Conservation (phyloP, 2,329 filamentous ascomycete genomes). For the Fusarium sacchari region DNA sequence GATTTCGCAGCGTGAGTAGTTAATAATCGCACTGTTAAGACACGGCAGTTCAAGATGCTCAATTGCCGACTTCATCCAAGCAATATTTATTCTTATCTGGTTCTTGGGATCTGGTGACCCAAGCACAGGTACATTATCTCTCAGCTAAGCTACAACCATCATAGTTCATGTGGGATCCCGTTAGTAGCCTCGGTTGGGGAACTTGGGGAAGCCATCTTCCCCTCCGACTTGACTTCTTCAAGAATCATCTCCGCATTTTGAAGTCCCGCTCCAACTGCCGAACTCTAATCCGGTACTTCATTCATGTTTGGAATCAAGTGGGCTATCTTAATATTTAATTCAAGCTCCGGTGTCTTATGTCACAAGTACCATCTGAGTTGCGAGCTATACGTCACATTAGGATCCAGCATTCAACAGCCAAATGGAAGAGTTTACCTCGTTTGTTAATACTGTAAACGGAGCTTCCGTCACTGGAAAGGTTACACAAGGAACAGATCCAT, state of each 20-base stretch:
- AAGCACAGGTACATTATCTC: neutral
- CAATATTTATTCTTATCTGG: neutral
- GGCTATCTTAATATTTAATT: neutral
- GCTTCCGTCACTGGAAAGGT: neutral
- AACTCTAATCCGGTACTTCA: neutral
- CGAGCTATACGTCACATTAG: too few species aligned
- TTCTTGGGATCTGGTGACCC: neutral
- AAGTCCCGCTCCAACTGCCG: neutral
- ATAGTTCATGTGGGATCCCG: neutral
- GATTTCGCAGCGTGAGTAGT: too few species aligned
- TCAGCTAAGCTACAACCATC: neutral
- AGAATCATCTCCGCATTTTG: neutral
- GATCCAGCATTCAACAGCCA: accelerated
- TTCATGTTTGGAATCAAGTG: neutral
- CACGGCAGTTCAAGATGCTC: neutral
- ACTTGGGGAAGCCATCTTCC: neutral
- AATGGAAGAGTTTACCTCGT: neutral
- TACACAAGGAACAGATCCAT: neutral
- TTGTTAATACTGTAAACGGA: neutral
- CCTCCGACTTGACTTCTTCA: neutral
- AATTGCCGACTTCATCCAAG: neutral
- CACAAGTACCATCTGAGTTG: accelerated
- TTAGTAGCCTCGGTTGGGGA: neutral
- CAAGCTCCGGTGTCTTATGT: neutral
- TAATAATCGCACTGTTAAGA: neutral